Percentiles rank a stretch among this genome's conserved stretches.
These are phyloP conservation scores for Coemansia aciculifera DNA, from an alignment of 192 early-diverging fungal genomes.

Conservation along the genomic window DNA sequence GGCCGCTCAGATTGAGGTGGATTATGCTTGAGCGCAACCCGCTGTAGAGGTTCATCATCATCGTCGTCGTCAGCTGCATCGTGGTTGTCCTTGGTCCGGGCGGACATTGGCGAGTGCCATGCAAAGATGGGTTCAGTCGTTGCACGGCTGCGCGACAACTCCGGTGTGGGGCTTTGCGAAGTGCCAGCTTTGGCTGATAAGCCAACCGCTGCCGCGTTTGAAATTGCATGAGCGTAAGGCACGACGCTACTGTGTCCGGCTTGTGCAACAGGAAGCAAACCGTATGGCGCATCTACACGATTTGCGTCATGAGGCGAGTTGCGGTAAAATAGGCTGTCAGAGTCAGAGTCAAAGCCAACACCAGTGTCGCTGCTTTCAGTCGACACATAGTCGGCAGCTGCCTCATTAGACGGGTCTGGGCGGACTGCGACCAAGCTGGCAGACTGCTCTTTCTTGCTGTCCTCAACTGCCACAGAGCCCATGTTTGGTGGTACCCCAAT, in stretches of 20 bases:
- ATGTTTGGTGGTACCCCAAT: background rate
- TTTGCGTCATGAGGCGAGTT: slow-evolving; percentile 18
- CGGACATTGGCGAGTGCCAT: background rate
- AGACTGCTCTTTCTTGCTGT: background rate
- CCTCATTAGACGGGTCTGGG: background rate
- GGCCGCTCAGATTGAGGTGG: background rate
- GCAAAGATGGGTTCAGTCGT: slow-evolving; percentile 12
- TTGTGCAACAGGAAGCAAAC: slow-evolving; percentile 22
- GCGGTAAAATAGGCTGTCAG: slow-evolving; percentile 33
- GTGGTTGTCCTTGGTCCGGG: background rate
- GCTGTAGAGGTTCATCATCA: background rate
- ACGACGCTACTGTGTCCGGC: background rate
- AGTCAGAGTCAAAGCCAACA: slow-evolving; percentile 6
- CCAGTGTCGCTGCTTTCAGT: slow-evolving; percentile 1
- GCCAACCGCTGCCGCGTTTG: background rate
- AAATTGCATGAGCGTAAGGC: slow-evolving; percentile 1
- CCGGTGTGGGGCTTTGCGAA: background rate
- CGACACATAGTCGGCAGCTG: background rate
- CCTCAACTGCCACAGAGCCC: background rate
- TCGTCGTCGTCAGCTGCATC: background rate
- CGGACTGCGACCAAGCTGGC: no score
- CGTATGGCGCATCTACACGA: slow-evolving; percentile 23
- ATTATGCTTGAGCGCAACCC: slow-evolving; percentile 3
- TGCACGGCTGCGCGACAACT: background rate
- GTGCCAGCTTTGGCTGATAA: no score